A percentile compares a stretch with the other conserved stretches of the same genome.
Evolutionary conservation across 2,329 filamentous ascomycete genomes (phyloP).

Genomic region (Karstenula rhodostoma): DNA sequence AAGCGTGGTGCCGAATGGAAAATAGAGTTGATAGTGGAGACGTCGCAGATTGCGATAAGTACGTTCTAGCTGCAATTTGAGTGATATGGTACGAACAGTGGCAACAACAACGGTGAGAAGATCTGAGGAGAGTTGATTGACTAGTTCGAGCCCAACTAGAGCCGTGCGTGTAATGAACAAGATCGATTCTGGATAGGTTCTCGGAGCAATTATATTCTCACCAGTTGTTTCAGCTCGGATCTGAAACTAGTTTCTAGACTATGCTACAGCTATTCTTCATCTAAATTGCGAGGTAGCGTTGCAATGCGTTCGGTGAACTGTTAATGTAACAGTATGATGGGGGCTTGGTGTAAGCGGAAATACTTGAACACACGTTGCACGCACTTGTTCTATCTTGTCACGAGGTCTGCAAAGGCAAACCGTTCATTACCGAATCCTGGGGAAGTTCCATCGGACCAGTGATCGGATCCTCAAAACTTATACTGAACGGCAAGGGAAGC

Average conservation of each 20-base stretch:
- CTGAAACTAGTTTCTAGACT: not conserved
- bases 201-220: not conserved
- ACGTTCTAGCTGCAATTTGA: conserved; percentile 11
- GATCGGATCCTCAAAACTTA: too few species aligned
- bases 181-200: conserved; percentile 1
- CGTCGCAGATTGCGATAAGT: conserved; percentile 17
- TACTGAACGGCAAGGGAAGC: not conserved
- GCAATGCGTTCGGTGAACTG: not conserved
- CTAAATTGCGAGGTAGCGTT: not conserved
- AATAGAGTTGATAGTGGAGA: conserved; percentile 15
- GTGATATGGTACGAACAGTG: conserved; percentile 16
- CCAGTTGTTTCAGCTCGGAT: not conserved
- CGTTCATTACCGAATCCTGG: not conserved
- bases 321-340: not conserved
- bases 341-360: not conserved
- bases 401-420: not conserved
- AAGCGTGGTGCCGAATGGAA: conserved; percentile 9
- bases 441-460: not conserved
- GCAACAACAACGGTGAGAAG: conserved; percentile 13
- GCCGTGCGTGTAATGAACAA: conserved; percentile 18
- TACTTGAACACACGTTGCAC: not conserved
- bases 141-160: conserved; percentile 20
- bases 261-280: not conserved
- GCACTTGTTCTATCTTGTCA: not conserved
- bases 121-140: conserved; percentile 14